phyloP scores from a whole-genome alignment of 768 basidiomycete genomes.

The Russula earlei region DNA sequence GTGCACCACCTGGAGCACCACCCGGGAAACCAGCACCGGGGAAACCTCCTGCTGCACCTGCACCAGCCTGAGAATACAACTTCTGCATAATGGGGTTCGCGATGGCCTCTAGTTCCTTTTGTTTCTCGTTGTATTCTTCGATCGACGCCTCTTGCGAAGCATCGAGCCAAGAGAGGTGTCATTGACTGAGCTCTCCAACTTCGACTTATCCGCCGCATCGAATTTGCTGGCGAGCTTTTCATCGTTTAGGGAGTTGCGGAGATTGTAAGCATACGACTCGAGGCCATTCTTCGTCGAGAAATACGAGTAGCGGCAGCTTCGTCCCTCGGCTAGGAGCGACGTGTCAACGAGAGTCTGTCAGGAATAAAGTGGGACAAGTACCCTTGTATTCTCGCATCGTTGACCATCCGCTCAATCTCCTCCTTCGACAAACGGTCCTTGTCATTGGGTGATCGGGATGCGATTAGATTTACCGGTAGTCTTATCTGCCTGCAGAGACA shows the following conservation, averaged over 20 bases:
- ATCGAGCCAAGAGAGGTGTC: conserved; percentile 82
- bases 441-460: conserved; percentile 92
- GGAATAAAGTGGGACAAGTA: conserved; percentile 25
- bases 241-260: conserved; percentile 80
- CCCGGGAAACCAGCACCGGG: conserved; percentile 29
- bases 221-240: conserved; percentile 86
- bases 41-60: conserved; percentile 46
- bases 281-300: conserved; percentile 80
- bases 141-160: conserved; percentile 81
- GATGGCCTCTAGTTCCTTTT: conserved; percentile 84
- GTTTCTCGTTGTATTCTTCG: conserved; percentile 88
- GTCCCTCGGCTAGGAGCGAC: conserved; percentile 59
- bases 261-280: conserved; percentile 93
- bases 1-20: conserved; percentile 45
- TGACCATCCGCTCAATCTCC: conserved; percentile 97
- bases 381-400: conserved; percentile 91
- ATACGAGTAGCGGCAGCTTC: conserved; percentile 81
- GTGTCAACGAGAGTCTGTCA: conserved; percentile 7
- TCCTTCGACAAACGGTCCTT: conserved; percentile 96
- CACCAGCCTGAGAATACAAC: conserved; percentile 56
- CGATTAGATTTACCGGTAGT: conserved; percentile 94
- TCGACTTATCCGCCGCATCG: conserved; percentile 74
- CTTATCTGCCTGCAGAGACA: conserved; percentile 91
- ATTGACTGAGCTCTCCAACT: conserved; percentile 72
- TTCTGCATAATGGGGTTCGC: conserved; percentile 70